Evolutionary conservation across 2,329 filamentous ascomycete species (phyloP).

Genomic region (Pseudophaeomoniella oleicola): DNA sequence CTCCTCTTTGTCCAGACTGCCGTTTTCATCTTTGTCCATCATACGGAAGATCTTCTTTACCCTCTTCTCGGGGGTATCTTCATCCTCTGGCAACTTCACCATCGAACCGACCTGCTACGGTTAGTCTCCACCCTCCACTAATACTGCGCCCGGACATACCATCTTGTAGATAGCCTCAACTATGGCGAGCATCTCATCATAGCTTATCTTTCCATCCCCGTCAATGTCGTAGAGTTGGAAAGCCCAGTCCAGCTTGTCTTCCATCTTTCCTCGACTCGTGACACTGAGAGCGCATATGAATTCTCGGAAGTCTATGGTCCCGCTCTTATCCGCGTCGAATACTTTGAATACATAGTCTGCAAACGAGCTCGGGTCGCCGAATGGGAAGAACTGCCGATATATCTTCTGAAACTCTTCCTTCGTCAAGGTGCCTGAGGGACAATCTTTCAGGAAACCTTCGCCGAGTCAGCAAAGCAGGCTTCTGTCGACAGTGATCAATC

Average conservation of each 20-base stretch:
- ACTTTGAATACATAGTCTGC: slow-evolving; percentile 99
- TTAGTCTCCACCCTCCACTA: slow-evolving; percentile 1
- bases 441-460: slow-evolving; percentile 92
- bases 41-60: slow-evolving; percentile 97
- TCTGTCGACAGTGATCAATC: neutral
- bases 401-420: slow-evolving; percentile 99
- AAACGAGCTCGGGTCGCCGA: slow-evolving; percentile 92
- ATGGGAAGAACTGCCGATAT: slow-evolving; percentile 98
- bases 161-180: slow-evolving; percentile 99
- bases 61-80: slow-evolving; percentile 97
- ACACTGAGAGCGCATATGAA: slow-evolving; percentile 98
- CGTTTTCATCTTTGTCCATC: slow-evolving; percentile 99
- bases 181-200: slow-evolving; percentile 97
- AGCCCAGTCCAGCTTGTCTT: slow-evolving; percentile 98
- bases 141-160: slow-evolving; percentile 38
- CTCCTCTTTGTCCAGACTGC: slow-evolving; percentile 88
- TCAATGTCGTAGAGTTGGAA: slow-evolving; percentile 99
- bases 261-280: slow-evolving; percentile 94
- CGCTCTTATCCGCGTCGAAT: slow-evolving; percentile 93
- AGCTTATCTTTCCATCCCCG: slow-evolving; percentile 96
- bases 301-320: slow-evolving; percentile 98
- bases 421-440: slow-evolving; percentile 87
- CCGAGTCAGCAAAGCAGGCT: slow-evolving; percentile 8
- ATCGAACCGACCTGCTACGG: slow-evolving; percentile 73
- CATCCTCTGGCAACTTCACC: slow-evolving; percentile 96